Evolutionary conservation across 129 eudicot species (phyloP).

Genomic region (Pulicaria dysenterica): DNA sequence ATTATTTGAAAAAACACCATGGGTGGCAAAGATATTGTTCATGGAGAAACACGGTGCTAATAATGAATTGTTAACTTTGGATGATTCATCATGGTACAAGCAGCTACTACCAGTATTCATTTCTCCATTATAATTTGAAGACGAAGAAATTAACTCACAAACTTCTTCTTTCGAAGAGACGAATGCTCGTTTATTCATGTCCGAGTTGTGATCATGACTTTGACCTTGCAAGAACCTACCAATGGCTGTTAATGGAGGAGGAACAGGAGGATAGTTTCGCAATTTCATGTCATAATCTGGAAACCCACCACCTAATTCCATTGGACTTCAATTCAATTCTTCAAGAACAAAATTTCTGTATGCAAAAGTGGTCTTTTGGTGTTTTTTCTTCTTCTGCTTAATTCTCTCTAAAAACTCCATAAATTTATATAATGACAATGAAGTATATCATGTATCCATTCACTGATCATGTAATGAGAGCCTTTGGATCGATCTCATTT

Average conservation of each 20-base stretch:
- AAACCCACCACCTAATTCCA: constrained; percentile 44
- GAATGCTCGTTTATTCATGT: constrained; percentile 26
- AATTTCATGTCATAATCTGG: constrained; percentile 27
- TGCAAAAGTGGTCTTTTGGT: constrained; percentile 32
- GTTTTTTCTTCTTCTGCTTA: constrained; percentile 21
- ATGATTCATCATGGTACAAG: constrained; percentile 14
- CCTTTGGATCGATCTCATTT: constrained; percentile 42
- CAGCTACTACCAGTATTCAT: background rate
- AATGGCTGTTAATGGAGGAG: constrained; percentile 59
- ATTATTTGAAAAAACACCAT: constrained; percentile 23
- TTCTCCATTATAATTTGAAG: background rate
- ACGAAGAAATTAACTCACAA: constrained; percentile 28
- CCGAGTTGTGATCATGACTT: constrained; percentile 34
- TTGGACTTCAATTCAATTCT: constrained; percentile 12
- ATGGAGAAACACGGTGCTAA: constrained; percentile 24
- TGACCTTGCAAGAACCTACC: constrained; percentile 65
- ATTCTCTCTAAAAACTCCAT: constrained; percentile 25
- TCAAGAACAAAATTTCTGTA: constrained; percentile 17
- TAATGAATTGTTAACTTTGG: constrained; percentile 14
- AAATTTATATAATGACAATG: constrained; percentile 15
- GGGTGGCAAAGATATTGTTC: constrained; percentile 18
- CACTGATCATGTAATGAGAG: constrained; percentile 12
- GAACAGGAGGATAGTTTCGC: constrained; percentile 26
- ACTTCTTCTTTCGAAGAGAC: constrained; percentile 28
- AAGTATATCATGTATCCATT: constrained; percentile 21